Conservation (phyloP, 495 filamentous ascomycete species). For the Aspergillus cristatus region DNA sequence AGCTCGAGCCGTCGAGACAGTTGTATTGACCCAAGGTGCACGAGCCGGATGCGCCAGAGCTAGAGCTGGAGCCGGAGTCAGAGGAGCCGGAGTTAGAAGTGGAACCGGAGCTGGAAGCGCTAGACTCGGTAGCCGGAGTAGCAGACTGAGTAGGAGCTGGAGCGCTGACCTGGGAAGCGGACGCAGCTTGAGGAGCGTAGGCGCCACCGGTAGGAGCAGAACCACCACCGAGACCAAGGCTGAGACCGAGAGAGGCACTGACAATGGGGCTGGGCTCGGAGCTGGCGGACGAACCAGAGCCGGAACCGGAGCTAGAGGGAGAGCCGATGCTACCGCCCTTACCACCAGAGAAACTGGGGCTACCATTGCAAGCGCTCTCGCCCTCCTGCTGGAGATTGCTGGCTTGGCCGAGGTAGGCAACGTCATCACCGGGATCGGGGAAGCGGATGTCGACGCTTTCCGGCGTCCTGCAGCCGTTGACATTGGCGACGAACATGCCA, state of each 20-base stretch:
- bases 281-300: slow-evolving; percentile 6
- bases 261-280: slow-evolving; percentile 1
- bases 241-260: slow-evolving; percentile 5
- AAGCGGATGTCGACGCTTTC: slow-evolving; percentile 52
- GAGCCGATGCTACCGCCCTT: not conserved
- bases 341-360: slow-evolving; percentile 17
- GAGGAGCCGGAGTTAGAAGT: slow-evolving; percentile 7
- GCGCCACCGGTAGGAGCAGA: slow-evolving; percentile 6
- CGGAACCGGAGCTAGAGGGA: slow-evolving; percentile 7
- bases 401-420: slow-evolving; percentile 25
- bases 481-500: slow-evolving; percentile 74
- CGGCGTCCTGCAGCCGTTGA: slow-evolving; percentile 51
- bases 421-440: slow-evolving; percentile 62
- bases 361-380: slow-evolving; percentile 23
- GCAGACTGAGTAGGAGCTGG: slow-evolving; percentile 6
- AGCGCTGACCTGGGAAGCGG: slow-evolving; percentile 8
- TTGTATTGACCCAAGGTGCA: slow-evolving; percentile 48
- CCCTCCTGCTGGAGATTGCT: slow-evolving; percentile 21
- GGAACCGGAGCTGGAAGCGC: slow-evolving; percentile 6
- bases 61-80: slow-evolving; percentile 5
- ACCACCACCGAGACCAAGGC: slow-evolving; percentile 9
- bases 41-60: slow-evolving; percentile 3
- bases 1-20: slow-evolving; percentile 52
- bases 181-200: slow-evolving; percentile 4
- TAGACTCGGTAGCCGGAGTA: slow-evolving; percentile 3